A percentile compares a stretch with the other conserved stretches of the same genome.
phyloP scores from a whole-genome alignment of 768 basidiomycete species.

The Paxillus rubicundulus region DNA sequence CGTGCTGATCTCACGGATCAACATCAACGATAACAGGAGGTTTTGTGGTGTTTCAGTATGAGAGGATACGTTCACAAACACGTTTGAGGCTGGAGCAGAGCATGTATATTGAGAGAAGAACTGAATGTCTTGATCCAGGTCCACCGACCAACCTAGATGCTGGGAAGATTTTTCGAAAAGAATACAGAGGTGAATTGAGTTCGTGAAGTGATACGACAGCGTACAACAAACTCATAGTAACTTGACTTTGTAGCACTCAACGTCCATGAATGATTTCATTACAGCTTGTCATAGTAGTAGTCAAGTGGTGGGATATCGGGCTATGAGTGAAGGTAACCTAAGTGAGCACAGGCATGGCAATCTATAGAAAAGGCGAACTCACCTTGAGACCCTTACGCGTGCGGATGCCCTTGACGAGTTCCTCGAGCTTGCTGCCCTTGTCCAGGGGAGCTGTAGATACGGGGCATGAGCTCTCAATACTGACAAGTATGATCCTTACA shows the following conservation, averaged over 20 bases:
- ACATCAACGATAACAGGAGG: no score
- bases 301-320: constrained; percentile 87
- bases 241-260: constrained; percentile 5
- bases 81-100: no score
- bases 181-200: constrained; percentile 13
- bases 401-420: constrained; percentile 78
- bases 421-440: constrained; percentile 89
- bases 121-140: no score
- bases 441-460: constrained; percentile 65
- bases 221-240: constrained; percentile 14
- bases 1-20: no score
- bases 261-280: constrained; percentile 26
- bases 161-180: not conserved
- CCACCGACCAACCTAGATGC: not conserved
- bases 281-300: constrained; percentile 93
- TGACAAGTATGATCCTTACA: constrained; percentile 7
- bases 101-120: no score
- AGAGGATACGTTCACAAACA: no score
- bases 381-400: constrained; percentile 95
- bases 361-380: constrained; percentile 9
- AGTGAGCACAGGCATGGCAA: not conserved
- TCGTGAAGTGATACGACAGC: constrained; percentile 13
- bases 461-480: constrained; percentile 4
- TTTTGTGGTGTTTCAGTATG: no score
- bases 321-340: constrained; percentile 36